These are phyloP conservation scores for Silene latifolia DNA, from an alignment of 148 eudicot genomes.

Conservation along the genomic window DNA sequence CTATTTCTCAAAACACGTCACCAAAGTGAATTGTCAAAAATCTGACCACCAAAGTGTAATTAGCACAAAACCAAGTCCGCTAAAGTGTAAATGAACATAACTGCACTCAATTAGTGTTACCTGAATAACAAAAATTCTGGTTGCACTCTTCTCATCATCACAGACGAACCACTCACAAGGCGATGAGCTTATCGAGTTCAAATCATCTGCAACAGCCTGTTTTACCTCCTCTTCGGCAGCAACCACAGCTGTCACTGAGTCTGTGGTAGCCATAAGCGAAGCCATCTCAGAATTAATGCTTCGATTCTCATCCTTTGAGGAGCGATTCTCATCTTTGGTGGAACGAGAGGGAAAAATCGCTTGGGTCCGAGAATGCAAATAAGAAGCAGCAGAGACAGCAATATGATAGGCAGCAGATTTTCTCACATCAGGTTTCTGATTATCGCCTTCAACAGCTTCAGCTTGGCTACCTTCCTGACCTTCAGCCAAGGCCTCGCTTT, in stretches of 20 bases:
- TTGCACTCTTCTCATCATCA: constrained; percentile 73
- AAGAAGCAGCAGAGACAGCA: constrained; percentile 92
- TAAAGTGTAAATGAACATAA: too few relatives aligned
- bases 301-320: constrained; percentile 13
- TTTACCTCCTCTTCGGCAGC: constrained; percentile 96
- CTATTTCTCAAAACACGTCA: too few relatives aligned
- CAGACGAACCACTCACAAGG: constrained; percentile 96
- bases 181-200: constrained; percentile 63
- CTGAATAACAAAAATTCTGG: constrained; percentile 88
- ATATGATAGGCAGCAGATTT: constrained; percentile 65
- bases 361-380: constrained; percentile 63
- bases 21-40: too few relatives aligned
- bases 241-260: constrained; percentile 88
- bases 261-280: constrained; percentile 82
- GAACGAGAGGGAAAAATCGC: constrained; percentile 59
- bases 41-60: too few relatives aligned
- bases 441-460: background rate
- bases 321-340: constrained; percentile 28
- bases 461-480: background rate
- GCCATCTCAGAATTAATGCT: constrained; percentile 54
- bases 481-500: too few relatives aligned
- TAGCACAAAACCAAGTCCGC: too few relatives aligned
- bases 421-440: constrained; percentile 41
- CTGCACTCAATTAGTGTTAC: constrained; percentile 20
- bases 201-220: constrained; percentile 96